These are phyloP conservation scores for Spinellus fusiger DNA, from an alignment of 192 early-diverging fungal genomes.

Conservation along the genomic window DNA sequence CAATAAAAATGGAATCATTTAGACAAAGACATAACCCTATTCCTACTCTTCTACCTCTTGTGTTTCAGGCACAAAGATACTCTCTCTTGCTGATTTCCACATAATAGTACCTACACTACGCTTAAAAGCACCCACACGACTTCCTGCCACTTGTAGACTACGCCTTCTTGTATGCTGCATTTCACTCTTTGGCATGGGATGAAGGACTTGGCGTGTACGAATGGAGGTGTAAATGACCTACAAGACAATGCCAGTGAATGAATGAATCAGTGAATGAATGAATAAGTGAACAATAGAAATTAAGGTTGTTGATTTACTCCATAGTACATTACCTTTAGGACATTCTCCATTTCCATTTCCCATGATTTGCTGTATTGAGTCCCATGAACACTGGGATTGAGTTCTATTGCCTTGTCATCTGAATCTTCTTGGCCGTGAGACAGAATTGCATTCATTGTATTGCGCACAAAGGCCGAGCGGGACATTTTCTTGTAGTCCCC, in stretches of 20 bases:
- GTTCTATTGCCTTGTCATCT: too few species aligned
- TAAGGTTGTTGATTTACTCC: not conserved
- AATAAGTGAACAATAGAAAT: not conserved
- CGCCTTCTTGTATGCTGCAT: not conserved
- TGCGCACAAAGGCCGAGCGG: constrained; percentile 62
- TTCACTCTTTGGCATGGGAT: constrained; percentile 6
- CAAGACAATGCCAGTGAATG: not conserved
- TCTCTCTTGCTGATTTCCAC: constrained; percentile 19
- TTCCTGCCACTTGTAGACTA: not conserved
- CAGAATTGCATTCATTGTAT: constrained; percentile 52
- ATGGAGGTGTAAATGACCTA: constrained; percentile 31
- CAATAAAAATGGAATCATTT: not conserved
- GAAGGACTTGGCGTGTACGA: constrained; percentile 20
- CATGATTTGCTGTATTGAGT: constrained; percentile 5
- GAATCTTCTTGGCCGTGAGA: constrained; percentile 20
- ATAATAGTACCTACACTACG: constrained; percentile 22
- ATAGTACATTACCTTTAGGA: constrained; percentile 6
- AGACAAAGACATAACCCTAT: too few species aligned
- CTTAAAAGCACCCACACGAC: constrained; percentile 12
- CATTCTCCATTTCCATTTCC: constrained; percentile 9
- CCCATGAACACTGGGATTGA: not conserved
- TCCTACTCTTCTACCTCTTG: not conserved
- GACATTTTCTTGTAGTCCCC: constrained; percentile 67
- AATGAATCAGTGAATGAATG: not conserved
- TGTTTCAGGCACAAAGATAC: constrained; percentile 4